Evolutionary conservation across 164 flowering plant species (phyloP).

Genomic region (Umbilicus rupestris): DNA sequence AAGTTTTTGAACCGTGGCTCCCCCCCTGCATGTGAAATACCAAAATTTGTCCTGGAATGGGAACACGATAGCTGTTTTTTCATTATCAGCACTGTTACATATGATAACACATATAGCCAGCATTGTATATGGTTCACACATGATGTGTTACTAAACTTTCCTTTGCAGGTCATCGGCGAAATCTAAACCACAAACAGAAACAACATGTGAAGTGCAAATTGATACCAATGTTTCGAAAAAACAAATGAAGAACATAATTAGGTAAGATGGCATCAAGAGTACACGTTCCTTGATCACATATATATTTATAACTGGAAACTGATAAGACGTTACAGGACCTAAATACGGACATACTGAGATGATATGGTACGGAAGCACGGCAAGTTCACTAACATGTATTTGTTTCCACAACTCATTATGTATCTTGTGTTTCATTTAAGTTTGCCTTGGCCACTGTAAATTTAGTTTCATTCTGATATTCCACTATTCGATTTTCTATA

Average conservation of each 20-base stretch:
- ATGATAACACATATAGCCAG: not conserved
- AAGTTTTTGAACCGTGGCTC: too few relatives aligned
- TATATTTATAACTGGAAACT: not conserved
- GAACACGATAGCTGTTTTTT: not conserved
- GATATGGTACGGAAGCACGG: not conserved
- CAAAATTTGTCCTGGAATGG: not conserved
- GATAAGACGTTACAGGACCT: not conserved
- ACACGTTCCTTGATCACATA: not conserved
- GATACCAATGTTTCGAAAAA: not conserved
- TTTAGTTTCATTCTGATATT: not conserved
- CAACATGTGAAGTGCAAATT: not conserved
- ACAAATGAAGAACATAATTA: not conserved
- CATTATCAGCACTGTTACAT: not conserved
- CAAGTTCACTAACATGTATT: slow-evolving; percentile 1
- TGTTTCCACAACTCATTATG: not conserved
- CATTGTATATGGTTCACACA: not conserved
- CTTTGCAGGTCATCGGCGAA: not conserved
- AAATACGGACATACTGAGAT: not conserved
- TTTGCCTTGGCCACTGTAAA: not conserved
- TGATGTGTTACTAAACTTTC: not conserved
- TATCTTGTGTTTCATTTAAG: not conserved
- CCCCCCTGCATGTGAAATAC: too few relatives aligned
- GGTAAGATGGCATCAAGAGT: not conserved
- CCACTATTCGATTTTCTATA: not conserved
- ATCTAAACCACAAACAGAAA: not conserved